Base-by-base conservation (phyloP, 2,329 filamentous ascomycete species). In the Beauveria brongniartii region DNA sequence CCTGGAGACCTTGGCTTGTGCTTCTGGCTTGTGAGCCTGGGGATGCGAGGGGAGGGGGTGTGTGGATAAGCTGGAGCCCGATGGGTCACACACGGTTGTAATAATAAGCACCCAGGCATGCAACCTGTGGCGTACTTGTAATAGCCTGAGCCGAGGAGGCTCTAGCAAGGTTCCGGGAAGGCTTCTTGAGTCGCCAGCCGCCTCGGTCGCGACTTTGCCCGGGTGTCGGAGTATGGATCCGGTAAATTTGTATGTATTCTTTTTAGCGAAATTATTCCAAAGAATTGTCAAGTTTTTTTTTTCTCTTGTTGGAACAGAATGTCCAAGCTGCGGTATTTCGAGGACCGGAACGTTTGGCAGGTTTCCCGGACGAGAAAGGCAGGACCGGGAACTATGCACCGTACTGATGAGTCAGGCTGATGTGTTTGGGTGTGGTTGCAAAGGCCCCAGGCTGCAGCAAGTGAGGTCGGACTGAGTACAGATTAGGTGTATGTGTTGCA, bases 1-100 rank as follows among this genome's bases (percentile, higher is more conserved):
- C 47, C 56, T 52, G 56, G 56, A 59, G 56, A 59, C 48, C 16
- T 48, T 56, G 47, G 55, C 55, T 51, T 59, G 54, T 56, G 54
- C 54, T 24, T 52, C 37, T 59, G 56, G 56, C 56, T 59, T 59
- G 56, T 59, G 56, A 59, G 56, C 56, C 56, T 52, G 37, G 56
- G 47, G 56, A 26, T 34, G 30, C 14, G 16, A 14, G 20, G 46
- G 46, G 22, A 8, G 12, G 22, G 46, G 56, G 56, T 20, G 47
- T 59, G 56, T 59, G 47, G 37, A 26, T 52, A 59, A 46, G 56
- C 34, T 18, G 30, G 55, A 48, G 37, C 24, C 47, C 44, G 37
- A 14, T 28, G 55, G 44, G 55, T 26, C n/a, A 22, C 28, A 57
- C 47, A 43, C 56, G 56, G 47, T 26, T 51, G 55, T 47, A 46